Base-by-base conservation (phyloP, 2,329 filamentous ascomycete species). In the Aspergillus ochraceoroseus region DNA sequence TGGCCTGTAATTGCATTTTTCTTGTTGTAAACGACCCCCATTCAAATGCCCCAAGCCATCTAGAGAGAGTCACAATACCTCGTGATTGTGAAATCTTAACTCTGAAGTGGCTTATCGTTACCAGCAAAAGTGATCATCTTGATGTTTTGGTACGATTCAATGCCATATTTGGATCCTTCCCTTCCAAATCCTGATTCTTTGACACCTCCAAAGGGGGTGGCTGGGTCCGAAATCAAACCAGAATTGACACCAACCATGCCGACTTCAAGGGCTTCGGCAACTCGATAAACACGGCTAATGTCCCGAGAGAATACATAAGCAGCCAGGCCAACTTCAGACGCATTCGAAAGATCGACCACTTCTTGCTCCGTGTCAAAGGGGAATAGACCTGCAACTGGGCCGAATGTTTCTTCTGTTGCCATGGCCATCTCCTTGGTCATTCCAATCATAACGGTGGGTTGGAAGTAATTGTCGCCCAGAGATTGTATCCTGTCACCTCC, bases 401-500 rank as follows among this genome's bases (percentile, higher is more conserved):
- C 47, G 26, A 47, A 47, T 8, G 32, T 52, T 34, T 51, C 50
- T 4, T 53, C 50, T 1, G 20, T 14, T 3, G 35, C 22, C 1
- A 48, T 22, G 13, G 4, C 17, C 47, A 52, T 50, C 12, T 48
- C 41, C 1, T 26, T 8, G 1, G 42, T 50, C 8, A 44, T 30
- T 7, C 32, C 36, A 5, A 28, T 34, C 2, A 52, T 14, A 14
- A 50, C 36, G 1, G 49, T 46, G 5, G 44, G 47, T 26, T 46
- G 22, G 18, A 40, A 35, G 37, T 50, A 52, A 28, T 3, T 17
- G 31, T 14, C 31, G 18, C 31, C 23, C 18, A 5, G 31, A 19
- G 2, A 19, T n/a, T n/a, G n/a, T n/a, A n/a, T n/a, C n/a, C n/a
- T 17, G 3, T 17, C 31, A 7, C 89, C 89, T 23, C 87, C 87